These are phyloP conservation scores for Sporothrix phasma DNA, from an alignment of 2,329 filamentous ascomycete genomes.

Conservation along the genomic window DNA sequence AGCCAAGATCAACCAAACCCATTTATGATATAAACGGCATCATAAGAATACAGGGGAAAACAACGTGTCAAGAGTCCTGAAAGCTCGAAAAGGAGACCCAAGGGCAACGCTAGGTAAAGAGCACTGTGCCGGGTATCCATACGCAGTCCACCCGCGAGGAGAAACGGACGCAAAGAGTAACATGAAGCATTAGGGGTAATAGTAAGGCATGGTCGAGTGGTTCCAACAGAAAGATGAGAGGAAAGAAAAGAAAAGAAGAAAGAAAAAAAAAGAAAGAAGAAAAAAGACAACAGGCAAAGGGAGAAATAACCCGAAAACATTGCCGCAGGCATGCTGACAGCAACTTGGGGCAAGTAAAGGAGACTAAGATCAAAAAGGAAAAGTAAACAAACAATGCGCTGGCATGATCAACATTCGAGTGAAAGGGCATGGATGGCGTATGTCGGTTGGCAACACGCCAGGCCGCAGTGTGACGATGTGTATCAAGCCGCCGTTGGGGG, in stretches of 20 bases:
- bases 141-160: neutral
- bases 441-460: too few relatives aligned
- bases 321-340: neutral
- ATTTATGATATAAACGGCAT: constrained; percentile 4
- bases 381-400: neutral
- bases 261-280: neutral
- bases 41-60: constrained; percentile 4
- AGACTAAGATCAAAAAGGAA: neutral
- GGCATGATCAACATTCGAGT: neutral
- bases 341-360: neutral
- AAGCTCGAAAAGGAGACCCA: neutral
- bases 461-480: neutral
- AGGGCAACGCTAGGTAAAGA: neutral
- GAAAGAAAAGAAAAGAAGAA: neutral
- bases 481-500: neutral
- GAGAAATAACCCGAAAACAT: neutral
- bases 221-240: neutral
- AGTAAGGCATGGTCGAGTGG: neutral
- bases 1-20: neutral
- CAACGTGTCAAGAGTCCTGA: neutral
- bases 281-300: too few relatives aligned
- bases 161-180: neutral
- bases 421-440: too few relatives aligned
- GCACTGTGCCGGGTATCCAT: neutral
- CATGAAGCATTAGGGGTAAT: neutral